phyloP scores from a whole-genome alignment of 108 stramenopile species.

The Cafeteria roenbergensis region DNA sequence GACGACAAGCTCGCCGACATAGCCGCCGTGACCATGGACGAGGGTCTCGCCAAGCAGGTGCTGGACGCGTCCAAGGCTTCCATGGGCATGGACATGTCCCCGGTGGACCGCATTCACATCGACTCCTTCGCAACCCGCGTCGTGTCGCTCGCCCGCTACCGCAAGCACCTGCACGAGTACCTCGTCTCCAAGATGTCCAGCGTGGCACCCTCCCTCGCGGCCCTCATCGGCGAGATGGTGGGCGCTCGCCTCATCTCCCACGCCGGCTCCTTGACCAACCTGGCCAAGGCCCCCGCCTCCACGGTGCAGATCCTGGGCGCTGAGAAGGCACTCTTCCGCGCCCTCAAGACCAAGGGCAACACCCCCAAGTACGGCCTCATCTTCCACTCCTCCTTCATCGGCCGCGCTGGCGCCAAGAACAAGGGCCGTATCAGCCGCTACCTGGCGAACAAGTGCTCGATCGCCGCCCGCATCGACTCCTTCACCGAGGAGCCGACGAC shows the following conservation, averaged over 20 bases:
- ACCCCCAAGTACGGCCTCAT: slow-evolving; percentile 99
- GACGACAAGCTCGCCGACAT: slow-evolving; percentile 37
- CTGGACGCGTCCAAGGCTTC: slow-evolving; percentile 72
- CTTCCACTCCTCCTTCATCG: slow-evolving; percentile 94
- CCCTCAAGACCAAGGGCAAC: slow-evolving; percentile 97
- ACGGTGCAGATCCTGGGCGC: slow-evolving; percentile 98
- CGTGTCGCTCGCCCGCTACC: slow-evolving; percentile 87
- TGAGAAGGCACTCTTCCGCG: slow-evolving; percentile 99
- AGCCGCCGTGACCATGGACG: slow-evolving; percentile 71
- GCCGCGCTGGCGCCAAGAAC: slow-evolving; percentile 96
- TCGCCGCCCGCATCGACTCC: slow-evolving; percentile 95
- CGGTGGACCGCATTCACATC: slow-evolving; percentile 92
- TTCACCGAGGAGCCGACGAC: slow-evolving; percentile 77
- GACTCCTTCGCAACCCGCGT: slow-evolving; percentile 86
- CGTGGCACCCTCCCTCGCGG: slow-evolving; percentile 90
- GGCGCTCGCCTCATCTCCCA: slow-evolving; percentile 95
- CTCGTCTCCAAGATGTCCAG: slow-evolving; percentile 83
- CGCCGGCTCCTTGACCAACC: slow-evolving; percentile 87
- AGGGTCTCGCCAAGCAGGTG: slow-evolving; percentile 65
- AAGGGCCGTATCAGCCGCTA: slow-evolving; percentile 97
- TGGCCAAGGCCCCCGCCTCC: slow-evolving; percentile 97
- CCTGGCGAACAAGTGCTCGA: slow-evolving; percentile 97
- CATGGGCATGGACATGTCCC: slow-evolving; percentile 96
- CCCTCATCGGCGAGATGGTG: slow-evolving; percentile 94
- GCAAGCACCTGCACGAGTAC: slow-evolving; percentile 75